Percentiles rank a stretch among this genome's conserved stretches.
phyloP scores from a whole-genome alignment of 768 basidiomycete genomes.

The Macrolepiota albuminosa region DNA sequence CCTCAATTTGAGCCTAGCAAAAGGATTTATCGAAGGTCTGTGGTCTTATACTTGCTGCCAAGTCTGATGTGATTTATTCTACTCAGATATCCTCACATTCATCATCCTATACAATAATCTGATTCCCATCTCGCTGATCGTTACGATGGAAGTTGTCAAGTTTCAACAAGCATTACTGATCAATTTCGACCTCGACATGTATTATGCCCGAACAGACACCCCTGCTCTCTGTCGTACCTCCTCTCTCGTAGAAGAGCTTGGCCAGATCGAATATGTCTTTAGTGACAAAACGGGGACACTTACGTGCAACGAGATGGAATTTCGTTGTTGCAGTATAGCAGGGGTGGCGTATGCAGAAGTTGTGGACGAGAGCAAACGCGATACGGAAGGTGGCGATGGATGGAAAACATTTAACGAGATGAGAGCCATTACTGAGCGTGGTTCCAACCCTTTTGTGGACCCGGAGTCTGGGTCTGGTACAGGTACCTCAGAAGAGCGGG shows the following conservation, averaged over 20 bases:
- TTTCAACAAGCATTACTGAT: slow-evolving; percentile 97
- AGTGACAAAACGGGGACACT: slow-evolving; percentile 94
- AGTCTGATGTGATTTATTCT: neutral
- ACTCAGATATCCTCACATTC: slow-evolving; percentile 89
- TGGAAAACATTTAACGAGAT: slow-evolving; percentile 84
- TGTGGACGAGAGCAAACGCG: slow-evolving; percentile 83
- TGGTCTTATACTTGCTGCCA: neutral
- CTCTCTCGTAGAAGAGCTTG: slow-evolving; percentile 95
- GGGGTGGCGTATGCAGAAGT: slow-evolving; percentile 87
- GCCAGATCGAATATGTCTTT: slow-evolving; percentile 96
- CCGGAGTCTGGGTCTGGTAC: slow-evolving; percentile 27
- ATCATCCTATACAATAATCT: slow-evolving; percentile 99
- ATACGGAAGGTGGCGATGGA: slow-evolving; percentile 50
- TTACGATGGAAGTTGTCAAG: slow-evolving; percentile 99
- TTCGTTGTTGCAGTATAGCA: slow-evolving; percentile 82
- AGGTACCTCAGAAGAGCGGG: slow-evolving; percentile 27
- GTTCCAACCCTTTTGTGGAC: slow-evolving; percentile 58
- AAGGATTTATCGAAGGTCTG: slow-evolving; percentile 80
- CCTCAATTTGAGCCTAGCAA: slow-evolving; percentile 38
- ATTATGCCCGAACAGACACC: slow-evolving; percentile 91
- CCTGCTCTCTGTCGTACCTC: slow-evolving; percentile 98
- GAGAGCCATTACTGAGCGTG: slow-evolving; percentile 46
- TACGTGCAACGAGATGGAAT: slow-evolving; percentile 98
- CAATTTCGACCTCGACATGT: slow-evolving; percentile 98
- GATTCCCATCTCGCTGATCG: slow-evolving; percentile 97